Percentiles rank a stretch among this genome's conserved stretches.
Conservation (phyloP, 768 basidiomycete species). For the Pisolithus sp. region DNA sequence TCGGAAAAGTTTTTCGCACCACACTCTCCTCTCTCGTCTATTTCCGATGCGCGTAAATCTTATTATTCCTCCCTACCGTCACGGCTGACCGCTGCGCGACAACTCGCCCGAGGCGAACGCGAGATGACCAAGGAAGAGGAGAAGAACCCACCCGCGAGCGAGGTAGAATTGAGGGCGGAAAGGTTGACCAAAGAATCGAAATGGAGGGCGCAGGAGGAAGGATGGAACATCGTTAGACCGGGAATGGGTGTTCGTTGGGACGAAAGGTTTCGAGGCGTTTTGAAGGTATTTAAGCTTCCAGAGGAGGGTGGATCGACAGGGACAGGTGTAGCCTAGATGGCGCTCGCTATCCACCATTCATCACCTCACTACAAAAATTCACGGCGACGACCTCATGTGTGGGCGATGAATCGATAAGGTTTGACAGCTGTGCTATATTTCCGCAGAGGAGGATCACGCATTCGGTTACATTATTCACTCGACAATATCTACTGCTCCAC, state of each 20-base stretch:
- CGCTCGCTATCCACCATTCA: neutral
- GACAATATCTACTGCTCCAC: conserved; percentile 54
- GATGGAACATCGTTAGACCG: conserved; percentile 72
- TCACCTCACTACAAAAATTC: neutral
- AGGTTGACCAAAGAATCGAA: conserved; percentile 81
- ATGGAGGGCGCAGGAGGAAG: conserved; percentile 76
- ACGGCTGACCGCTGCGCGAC: conserved; percentile 66
- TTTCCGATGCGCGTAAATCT: conserved; percentile 61
- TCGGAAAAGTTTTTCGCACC: conserved; percentile 65
- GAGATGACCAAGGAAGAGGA: conserved; percentile 84
- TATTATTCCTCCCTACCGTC: conserved; percentile 70
- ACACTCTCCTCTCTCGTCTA: conserved; percentile 53
- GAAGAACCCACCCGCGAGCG: conserved; percentile 73
- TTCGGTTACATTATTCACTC: conserved; percentile 9
- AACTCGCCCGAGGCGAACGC: conserved; percentile 64
- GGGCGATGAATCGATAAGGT: too few species aligned
- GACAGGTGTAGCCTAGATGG: neutral
- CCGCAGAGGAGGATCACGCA: neutral
- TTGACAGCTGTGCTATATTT: neutral
- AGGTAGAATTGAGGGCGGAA: conserved; percentile 84
- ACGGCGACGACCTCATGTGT: too few species aligned
- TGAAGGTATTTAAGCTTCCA: conserved; percentile 56
- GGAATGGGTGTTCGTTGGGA: conserved; percentile 70
- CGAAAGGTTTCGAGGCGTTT: conserved; percentile 51
- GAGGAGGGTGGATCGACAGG: neutral